Percentiles rank a stretch among this genome's conserved stretches.
Evolutionary conservation across 2,329 filamentous ascomycete genomes (phyloP).

Genomic region (Aspergillus oerlinghausenensis): DNA sequence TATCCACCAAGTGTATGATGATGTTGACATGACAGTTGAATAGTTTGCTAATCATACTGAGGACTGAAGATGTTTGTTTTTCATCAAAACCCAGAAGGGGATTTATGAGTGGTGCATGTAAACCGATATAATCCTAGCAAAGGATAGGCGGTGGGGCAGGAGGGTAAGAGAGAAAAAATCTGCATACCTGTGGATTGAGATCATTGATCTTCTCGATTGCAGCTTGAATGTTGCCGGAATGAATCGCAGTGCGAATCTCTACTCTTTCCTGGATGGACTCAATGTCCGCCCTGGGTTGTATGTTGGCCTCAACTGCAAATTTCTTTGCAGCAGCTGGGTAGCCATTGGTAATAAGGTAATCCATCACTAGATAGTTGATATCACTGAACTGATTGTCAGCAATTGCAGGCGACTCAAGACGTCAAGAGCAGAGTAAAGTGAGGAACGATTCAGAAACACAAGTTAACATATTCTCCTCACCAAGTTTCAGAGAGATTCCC

Average conservation of each 20-base stretch:
- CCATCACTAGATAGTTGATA: constrained; percentile 91
- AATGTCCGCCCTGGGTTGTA: constrained; percentile 67
- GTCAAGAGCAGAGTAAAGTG: constrained; percentile 5
- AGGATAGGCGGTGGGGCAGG: constrained; percentile 8
- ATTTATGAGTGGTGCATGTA: constrained; percentile 99
- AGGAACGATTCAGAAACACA: constrained; percentile 60
- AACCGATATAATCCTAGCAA: constrained; percentile 87
- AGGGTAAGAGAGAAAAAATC: neutral
- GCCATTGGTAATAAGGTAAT: constrained; percentile 93
- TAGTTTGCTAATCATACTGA: constrained; percentile 67
- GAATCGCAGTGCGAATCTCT: constrained; percentile 78
- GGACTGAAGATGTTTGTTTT: constrained; percentile 70
- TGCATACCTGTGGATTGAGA: constrained; percentile 79
- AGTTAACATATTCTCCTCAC: constrained; percentile 90
- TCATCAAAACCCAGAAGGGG: constrained; percentile 85
- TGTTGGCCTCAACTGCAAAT: constrained; percentile 90
- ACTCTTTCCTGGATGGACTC: constrained; percentile 73
- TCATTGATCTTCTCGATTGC: constrained; percentile 88
- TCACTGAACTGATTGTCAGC: constrained; percentile 58
- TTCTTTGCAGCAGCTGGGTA: constrained; percentile 89
- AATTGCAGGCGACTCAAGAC: constrained; percentile 6
- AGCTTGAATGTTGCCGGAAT: constrained; percentile 75
- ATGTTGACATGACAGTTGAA: constrained; percentile 11
- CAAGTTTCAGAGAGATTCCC: constrained; percentile 99
- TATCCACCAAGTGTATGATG: constrained; percentile 9